A percentile compares a stretch with the other conserved stretches of the same genome.
These are phyloP conservation scores for Alternaria arborescens DNA, from an alignment of 2,329 filamentous ascomycete species.

Conservation along the genomic window DNA sequence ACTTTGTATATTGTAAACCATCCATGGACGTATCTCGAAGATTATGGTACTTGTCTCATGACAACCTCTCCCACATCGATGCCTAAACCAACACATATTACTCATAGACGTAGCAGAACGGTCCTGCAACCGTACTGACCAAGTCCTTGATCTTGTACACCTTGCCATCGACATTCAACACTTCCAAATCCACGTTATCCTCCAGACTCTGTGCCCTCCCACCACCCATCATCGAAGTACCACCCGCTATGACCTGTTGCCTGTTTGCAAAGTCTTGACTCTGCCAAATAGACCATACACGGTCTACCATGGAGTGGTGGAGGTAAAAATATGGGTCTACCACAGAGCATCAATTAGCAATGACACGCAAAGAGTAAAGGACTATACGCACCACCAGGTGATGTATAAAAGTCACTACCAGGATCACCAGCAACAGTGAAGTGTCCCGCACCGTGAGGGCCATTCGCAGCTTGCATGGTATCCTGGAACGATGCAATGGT, in stretches of 20 bases:
- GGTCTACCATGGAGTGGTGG: conserved; percentile 61
- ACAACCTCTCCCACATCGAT: neutral
- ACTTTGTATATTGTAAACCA: neutral
- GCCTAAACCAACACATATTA: conserved; percentile 5
- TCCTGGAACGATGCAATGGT: conserved; percentile 52
- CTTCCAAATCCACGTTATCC: conserved; percentile 52
- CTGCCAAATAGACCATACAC: conserved; percentile 62
- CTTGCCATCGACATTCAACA: conserved; percentile 45
- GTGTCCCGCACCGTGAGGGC: conserved; percentile 58
- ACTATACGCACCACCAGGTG: conserved; percentile 42
- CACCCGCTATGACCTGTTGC: conserved; percentile 53
- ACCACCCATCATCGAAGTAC: conserved; percentile 54
- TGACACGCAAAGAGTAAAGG: neutral
- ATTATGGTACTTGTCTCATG: neutral
- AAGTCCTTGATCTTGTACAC: conserved; percentile 53
- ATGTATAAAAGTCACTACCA: conserved; percentile 55
- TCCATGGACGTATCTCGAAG: neutral
- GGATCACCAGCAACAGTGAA: conserved; percentile 57
- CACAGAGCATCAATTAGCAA: neutral
- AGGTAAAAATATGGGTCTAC: conserved; percentile 58
- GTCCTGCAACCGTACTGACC: conserved; percentile 58
- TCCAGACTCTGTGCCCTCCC: conserved; percentile 34
- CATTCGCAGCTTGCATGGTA: conserved; percentile 47
- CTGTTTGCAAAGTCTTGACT: conserved; percentile 53
- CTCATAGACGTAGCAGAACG: conserved; percentile 59